Conservation (phyloP, 2,329 filamentous ascomycete species). For the Fusarium tanahbumbuense region DNA sequence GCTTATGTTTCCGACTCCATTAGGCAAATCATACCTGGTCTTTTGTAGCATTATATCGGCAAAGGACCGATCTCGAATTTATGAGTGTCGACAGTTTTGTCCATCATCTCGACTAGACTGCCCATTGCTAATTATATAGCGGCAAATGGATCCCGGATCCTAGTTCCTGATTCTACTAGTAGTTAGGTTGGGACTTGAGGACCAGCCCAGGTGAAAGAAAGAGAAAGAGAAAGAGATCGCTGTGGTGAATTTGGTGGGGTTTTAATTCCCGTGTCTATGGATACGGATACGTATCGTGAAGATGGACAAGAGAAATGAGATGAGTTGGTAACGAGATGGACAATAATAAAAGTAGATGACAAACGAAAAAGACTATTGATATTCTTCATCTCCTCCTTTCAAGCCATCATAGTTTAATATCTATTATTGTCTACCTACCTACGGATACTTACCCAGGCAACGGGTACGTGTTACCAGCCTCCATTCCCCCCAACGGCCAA, state of each 20-base stretch:
- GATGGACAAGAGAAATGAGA: conserved; percentile 43
- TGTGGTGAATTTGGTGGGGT: conserved; percentile 39
- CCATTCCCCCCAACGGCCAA: conserved; percentile 34
- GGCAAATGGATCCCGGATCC: conserved; percentile 33
- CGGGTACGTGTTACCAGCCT: conserved; percentile 18
- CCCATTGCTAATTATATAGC: conserved; percentile 26
- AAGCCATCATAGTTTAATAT: conserved; percentile 9
- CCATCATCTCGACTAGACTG: conserved; percentile 4
- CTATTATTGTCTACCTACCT: background rate
- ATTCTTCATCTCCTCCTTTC: conserved; percentile 22
- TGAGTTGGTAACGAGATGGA: conserved; percentile 27
- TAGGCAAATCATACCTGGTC: conserved; percentile 11
- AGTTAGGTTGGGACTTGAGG: conserved; percentile 40
- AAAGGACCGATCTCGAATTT: conserved; percentile 31
- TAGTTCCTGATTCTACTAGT: conserved; percentile 8
- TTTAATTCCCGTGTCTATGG: conserved; percentile 34
- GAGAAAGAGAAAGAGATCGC: conserved; percentile 29
- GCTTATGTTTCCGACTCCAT: conserved; percentile 10
- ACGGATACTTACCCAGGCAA: conserved; percentile 1
- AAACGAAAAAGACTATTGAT: conserved; percentile 16
- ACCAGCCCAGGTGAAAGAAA: conserved; percentile 31
- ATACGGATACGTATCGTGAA: conserved; percentile 3
- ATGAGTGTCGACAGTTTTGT: background rate
- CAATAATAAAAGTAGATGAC: conserved; percentile 23
- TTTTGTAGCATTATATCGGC: conserved; percentile 13